Base-by-base conservation (phyloP, 2,329 filamentous ascomycete genomes). In the Saccharata proteae region DNA sequence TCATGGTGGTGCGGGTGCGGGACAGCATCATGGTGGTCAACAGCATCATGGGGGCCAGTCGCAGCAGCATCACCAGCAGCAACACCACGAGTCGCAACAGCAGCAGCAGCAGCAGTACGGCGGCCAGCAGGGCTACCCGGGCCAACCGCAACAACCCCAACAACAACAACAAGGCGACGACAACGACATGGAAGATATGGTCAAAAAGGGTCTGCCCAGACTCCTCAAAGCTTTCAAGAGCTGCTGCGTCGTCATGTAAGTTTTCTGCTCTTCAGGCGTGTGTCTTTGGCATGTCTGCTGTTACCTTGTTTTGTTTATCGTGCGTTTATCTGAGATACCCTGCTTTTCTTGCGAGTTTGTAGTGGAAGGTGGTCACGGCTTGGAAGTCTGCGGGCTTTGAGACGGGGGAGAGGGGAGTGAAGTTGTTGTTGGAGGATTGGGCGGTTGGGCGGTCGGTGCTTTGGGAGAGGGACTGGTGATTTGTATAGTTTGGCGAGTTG, bases 211-310 rank as follows among this genome's bases (percentile, higher is more conserved):
- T 18, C 48, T 81, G 43, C 69, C 70, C 6, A 69, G 62, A 51
- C 47, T 82, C 20, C 47, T 80, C 40, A 67, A 65, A 47, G 75
- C 75, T 58, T 51, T 84, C 51, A 74, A 75, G 52, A 57, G 62
- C 23, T 86, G 80, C 57, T 86, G 80, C 61, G 61, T 72, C 22
- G 71, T 88, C 46, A 86, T 86, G 80, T 88, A 62, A 40, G 38
- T 26, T 26, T 21, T 21, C n/a, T 21, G n/a, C n/a, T n/a, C n/a
- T n/a, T n/a, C n/a, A n/a, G n/a, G n/a, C n/a, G n/a, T n/a, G n/a
- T n/a, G n/a, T n/a, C n/a, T n/a, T n/a, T n/a, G n/a, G n/a, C n/a
- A n/a, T n/a, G n/a, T n/a, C n/a, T n/a, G n/a, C n/a, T n/a, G n/a
- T n/a, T n/a, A n/a, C n/a, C n/a, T n/a, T n/a, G n/a, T n/a, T n/a